phyloP scores from a whole-genome alignment of 73 alveolate species.

The Symbiodinium natans region DNA sequence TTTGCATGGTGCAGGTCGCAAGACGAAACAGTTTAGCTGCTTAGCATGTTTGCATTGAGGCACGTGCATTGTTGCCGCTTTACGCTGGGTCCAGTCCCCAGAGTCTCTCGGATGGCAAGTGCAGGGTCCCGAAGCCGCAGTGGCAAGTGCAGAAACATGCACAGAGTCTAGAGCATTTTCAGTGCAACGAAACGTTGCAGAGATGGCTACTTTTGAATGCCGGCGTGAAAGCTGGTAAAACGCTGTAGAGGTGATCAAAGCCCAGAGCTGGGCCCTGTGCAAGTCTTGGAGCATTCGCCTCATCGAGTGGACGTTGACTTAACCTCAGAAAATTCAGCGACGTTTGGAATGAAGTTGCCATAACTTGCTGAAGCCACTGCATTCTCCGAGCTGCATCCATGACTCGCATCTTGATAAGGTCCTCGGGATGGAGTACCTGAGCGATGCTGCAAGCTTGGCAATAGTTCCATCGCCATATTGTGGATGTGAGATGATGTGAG shows the following conservation, averaged over 20 bases:
- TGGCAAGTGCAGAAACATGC: no score
- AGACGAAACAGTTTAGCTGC: no score
- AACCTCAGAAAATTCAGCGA: not conserved
- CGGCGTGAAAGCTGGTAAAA: no score
- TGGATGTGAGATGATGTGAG: not conserved
- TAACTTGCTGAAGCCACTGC: not conserved
- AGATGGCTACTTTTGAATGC: not conserved
- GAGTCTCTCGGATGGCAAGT: not conserved
- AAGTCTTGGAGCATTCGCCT: slow-evolving; percentile 4
- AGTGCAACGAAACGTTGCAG: no score
- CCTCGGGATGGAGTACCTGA: slow-evolving; percentile 31
- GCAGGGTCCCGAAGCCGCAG: no score
- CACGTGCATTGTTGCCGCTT: not conserved
- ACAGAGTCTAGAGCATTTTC: no score
- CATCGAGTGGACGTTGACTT: slow-evolving; percentile 41
- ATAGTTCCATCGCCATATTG: not conserved
- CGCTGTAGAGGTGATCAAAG: slow-evolving; percentile 45
- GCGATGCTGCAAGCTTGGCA: not conserved
- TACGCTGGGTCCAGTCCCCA: not conserved
- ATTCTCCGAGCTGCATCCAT: not conserved
- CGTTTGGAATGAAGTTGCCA: not conserved
- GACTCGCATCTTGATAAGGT: not conserved
- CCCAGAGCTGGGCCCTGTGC: slow-evolving; percentile 84
- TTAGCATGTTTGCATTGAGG: no score
- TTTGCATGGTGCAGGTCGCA: no score